These are phyloP conservation scores for Arctium lappa DNA, from an alignment of 129 eudicot species.

Conservation along the genomic window DNA sequence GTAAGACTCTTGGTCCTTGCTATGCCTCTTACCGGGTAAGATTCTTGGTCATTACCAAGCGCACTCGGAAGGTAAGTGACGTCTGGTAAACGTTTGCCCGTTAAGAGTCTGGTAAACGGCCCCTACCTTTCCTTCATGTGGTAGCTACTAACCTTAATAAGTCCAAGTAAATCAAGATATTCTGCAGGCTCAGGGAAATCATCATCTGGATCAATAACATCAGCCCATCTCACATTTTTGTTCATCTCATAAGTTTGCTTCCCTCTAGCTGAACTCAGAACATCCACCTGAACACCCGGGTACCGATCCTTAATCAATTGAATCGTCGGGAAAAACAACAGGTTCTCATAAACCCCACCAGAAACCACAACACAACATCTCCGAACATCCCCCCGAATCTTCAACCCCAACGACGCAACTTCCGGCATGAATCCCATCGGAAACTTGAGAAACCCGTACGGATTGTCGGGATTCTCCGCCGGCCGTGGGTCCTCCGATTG, in stretches of 20 bases:
- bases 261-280: slow-evolving; percentile 68
- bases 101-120: no score
- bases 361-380: slow-evolving; percentile 74
- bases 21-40: no score
- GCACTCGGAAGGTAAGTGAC: no score
- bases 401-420: slow-evolving; percentile 70
- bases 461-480: slow-evolving; percentile 75
- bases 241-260: slow-evolving; percentile 82
- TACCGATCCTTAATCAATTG: slow-evolving; percentile 82
- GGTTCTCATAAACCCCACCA: slow-evolving; percentile 90
- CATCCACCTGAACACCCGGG: slow-evolving; percentile 89
- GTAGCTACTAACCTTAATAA: slow-evolving; percentile 58
- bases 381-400: slow-evolving; percentile 84
- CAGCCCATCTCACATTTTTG: slow-evolving; percentile 93
- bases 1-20: no score
- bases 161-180: slow-evolving; percentile 74
- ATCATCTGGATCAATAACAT: slow-evolving; percentile 67
- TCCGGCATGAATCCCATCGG: slow-evolving; percentile 73
- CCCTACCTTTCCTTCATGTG: background rate
- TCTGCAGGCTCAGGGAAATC: slow-evolving; percentile 76
- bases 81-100: no score
- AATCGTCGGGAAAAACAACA: slow-evolving; percentile 82
- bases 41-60: no score
- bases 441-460: slow-evolving; percentile 86
- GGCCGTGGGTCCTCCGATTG: slow-evolving; percentile 91